phyloP scores from a whole-genome alignment of 805 yeast genomes.

The Starmerella davenportii region DNA sequence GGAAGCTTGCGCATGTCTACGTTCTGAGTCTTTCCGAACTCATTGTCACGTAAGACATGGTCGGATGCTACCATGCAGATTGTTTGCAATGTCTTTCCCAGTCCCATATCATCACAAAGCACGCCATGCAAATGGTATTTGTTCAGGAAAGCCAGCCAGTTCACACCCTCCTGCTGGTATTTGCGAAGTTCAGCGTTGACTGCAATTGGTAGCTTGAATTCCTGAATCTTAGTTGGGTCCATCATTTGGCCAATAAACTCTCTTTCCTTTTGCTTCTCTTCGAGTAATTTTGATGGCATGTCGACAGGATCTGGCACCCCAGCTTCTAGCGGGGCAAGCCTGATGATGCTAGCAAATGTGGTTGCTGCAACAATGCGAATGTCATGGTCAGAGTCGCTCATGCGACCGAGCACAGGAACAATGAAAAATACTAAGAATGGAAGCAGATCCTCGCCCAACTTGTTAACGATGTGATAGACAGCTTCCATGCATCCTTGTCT shows the following conservation, averaged over 20 bases:
- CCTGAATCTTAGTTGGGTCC: slow-evolving; percentile 81
- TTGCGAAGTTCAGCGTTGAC: slow-evolving; percentile 84
- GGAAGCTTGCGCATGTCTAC: slow-evolving; percentile 61
- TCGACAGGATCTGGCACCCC: slow-evolving; percentile 93
- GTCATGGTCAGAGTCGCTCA: slow-evolving; percentile 87
- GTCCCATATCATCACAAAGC: slow-evolving; percentile 97
- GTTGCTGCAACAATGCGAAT: slow-evolving; percentile 85
- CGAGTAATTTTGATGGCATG: slow-evolving; percentile 65
- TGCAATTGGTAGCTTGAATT: slow-evolving; percentile 75
- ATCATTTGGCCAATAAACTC: slow-evolving; percentile 93
- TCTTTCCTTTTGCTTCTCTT: slow-evolving; percentile 83
- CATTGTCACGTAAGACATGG: slow-evolving; percentile 67
- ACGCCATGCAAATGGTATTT: slow-evolving; percentile 93
- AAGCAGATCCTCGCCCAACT: slow-evolving; percentile 74
- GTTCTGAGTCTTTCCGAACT: slow-evolving; percentile 38
- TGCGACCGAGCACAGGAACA: slow-evolving; percentile 90
- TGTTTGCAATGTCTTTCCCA: slow-evolving; percentile 92
- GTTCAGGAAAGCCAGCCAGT: slow-evolving; percentile 91
- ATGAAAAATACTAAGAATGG: slow-evolving; percentile 91
- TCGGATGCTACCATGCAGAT: slow-evolving; percentile 95
- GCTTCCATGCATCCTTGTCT: slow-evolving; percentile 93
- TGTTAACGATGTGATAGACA: slow-evolving; percentile 61
- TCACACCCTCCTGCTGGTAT: slow-evolving; percentile 96
- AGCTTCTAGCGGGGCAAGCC: slow-evolving; percentile 88
- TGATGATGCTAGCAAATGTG: slow-evolving; percentile 88